Percentiles rank a stretch among this genome's conserved stretches.
Conservation (phyloP, 192 early-diverging fungal species). For the Lobulomyces angularis region DNA sequence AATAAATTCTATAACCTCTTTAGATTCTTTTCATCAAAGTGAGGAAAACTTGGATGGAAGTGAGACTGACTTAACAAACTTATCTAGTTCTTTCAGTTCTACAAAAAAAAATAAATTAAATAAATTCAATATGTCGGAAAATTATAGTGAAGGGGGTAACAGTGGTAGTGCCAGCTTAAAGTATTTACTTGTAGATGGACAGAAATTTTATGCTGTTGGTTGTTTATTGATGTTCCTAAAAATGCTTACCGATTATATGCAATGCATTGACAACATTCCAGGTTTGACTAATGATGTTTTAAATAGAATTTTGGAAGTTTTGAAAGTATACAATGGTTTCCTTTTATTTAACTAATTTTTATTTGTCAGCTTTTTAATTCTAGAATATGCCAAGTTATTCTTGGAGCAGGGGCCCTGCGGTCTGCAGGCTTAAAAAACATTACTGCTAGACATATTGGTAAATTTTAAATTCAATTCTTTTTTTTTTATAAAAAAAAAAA, state of each 20-base stretch:
- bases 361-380: constrained; percentile 79
- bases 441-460: constrained; percentile 87
- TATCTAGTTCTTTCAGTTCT: constrained; percentile 2
- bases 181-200: constrained; percentile 61
- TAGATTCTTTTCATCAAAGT: constrained; percentile 1
- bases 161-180: no score
- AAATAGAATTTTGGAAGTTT: constrained; percentile 74
- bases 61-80: constrained; percentile 9
- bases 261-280: constrained; percentile 69
- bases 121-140: constrained; percentile 2
- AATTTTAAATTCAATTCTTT: constrained; percentile 4
- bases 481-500: constrained; percentile 18
- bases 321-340: constrained; percentile 43
- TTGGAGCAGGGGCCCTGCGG: constrained; percentile 91
- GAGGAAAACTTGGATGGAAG: constrained; percentile 4
- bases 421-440: constrained; percentile 97
- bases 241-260: constrained; percentile 82
- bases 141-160: no score
- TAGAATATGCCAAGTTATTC: constrained; percentile 86
- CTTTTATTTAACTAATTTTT: not conserved
- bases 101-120: constrained; percentile 2
- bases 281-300: constrained; percentile 70
- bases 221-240: constrained; percentile 82
- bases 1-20: constrained; percentile 2
- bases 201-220: constrained; percentile 75